Conservation (phyloP, 345 rosid species). For the Bruguiera parviflora region DNA sequence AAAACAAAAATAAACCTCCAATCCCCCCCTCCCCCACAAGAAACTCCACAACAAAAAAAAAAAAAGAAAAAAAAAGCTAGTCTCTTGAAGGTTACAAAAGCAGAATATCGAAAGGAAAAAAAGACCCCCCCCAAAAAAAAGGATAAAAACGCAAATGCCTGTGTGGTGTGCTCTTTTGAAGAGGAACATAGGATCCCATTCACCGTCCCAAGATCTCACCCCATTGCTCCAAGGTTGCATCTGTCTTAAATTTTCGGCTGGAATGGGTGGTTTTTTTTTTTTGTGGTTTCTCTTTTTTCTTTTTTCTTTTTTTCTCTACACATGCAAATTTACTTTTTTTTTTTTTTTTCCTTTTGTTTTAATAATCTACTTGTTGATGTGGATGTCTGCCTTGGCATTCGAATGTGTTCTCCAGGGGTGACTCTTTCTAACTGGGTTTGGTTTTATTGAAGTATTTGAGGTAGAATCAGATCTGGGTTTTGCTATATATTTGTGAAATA, state of each 20-base stretch:
- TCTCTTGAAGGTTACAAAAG: conserved; percentile 2
- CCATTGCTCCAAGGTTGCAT: conserved; percentile 18
- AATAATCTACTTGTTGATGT: too few species aligned
- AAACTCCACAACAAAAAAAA: neutral
- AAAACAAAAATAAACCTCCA: neutral
- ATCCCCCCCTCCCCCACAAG: too few species aligned
- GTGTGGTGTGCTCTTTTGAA: conserved; percentile 28
- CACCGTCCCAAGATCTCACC: conserved; percentile 48
- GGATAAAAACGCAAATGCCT: conserved; percentile 25
- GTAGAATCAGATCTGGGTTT: conserved; percentile 51
- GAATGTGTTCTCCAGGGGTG: conserved; percentile 9
- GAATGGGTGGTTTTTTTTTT: conserved; percentile 1
- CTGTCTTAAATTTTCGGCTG: conserved; percentile 23
- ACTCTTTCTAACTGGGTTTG: conserved; percentile 15
- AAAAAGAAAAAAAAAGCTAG: neutral
- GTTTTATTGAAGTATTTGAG: conserved; percentile 18
- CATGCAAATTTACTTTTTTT: neutral
- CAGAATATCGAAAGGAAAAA: neutral
- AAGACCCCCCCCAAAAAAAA: neutral
- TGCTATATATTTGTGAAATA: conserved; percentile 7
- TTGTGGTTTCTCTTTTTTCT: too few species aligned
- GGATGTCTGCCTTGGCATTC: conserved; percentile 11
- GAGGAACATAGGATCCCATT: conserved; percentile 32
- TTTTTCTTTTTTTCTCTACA: neutral
- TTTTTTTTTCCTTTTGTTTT: conserved; percentile 5